Evolutionary conservation across 75 land plant species (phyloP), one percentile per base, ranked within the genome.

Genomic region (Picea glauca): DNA sequence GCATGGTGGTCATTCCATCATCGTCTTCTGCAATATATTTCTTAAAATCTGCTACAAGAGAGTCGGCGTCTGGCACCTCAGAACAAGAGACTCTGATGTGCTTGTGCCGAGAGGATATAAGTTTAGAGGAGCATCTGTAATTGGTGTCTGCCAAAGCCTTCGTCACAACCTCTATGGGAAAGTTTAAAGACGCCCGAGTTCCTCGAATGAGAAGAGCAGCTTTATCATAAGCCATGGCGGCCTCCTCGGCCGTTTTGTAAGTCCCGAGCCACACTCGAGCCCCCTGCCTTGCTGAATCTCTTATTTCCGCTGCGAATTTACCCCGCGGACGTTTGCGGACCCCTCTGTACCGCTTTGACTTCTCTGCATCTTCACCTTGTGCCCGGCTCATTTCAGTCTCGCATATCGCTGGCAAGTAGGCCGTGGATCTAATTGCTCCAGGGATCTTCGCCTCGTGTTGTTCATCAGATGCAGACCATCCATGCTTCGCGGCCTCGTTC

Each of bases 281-380:
- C 1, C 86, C 88, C 32, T 84, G 85, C n/a, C 81, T 85, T 17
- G 83, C 26, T 5, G 86, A 76, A 33, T 87, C 89, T 60, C 91
- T 81, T 60, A 91, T 91, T 76, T 91, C 93, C 4, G 91, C 93
- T 9, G 89, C 90, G 60, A 78, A 91, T 74, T 85, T 85, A 0
- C 93, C 93, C 93, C 91, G 89, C 0, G 93, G 89, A 61, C 91
- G 63, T 68, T 80, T 79, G 80, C 93, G 87, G 35, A 91, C 93
- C 18, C 93, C 93, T 75, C 91, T 75, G 65, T 81, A 90, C 72
- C 78, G 80, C 65, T 50, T 78, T 17, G 33, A 50, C 12, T 8
- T 50, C 11, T 50, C 56, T 50, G 56, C 56, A 50, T 12, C 12
- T 50, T 50, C 56, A 9, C 56, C 11, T 50, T 50, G 2, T 50